Evolutionary conservation across 345 rosid species (phyloP).

Genomic region (Cochlearia excelsa): DNA sequence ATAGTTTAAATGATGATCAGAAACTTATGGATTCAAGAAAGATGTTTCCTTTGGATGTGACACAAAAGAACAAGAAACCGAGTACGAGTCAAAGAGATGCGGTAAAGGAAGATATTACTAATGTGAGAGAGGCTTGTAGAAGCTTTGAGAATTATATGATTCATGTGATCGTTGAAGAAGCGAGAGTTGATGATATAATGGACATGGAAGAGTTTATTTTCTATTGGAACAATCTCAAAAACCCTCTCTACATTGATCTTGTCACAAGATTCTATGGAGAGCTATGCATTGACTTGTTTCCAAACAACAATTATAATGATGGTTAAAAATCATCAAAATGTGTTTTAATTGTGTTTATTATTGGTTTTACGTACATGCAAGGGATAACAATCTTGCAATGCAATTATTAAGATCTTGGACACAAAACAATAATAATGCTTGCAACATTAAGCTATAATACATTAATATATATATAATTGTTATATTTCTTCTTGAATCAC

Average conservation of each 20-base stretch:
- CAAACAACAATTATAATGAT: not conserved
- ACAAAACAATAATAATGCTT: too few species aligned
- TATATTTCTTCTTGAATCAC: too few species aligned
- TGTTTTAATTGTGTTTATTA: too few species aligned
- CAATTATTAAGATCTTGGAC: too few species aligned
- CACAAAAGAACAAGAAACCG: constrained; percentile 33
- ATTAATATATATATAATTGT: too few species aligned
- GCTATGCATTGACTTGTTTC: constrained; percentile 50
- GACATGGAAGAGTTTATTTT: constrained; percentile 79
- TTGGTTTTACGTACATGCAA: too few species aligned
- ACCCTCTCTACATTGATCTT: constrained; percentile 61
- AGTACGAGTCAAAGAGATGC: constrained; percentile 17
- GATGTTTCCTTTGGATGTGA: constrained; percentile 41
- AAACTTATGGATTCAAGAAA: constrained; percentile 23
- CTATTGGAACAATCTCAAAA: constrained; percentile 69
- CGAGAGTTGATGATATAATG: constrained; percentile 54
- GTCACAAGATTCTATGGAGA: constrained; percentile 79
- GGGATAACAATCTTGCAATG: too few species aligned
- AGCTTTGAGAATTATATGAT: constrained; percentile 78
- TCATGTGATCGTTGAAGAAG: constrained; percentile 74
- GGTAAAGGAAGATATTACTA: constrained; percentile 26
- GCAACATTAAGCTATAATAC: too few species aligned
- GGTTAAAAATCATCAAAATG: too few species aligned
- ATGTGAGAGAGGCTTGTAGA: constrained; percentile 67
- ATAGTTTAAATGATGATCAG: constrained; percentile 13